Evolutionary conservation across 2,329 filamentous ascomycete genomes (phyloP).

Genomic region (Venturia effusa): DNA sequence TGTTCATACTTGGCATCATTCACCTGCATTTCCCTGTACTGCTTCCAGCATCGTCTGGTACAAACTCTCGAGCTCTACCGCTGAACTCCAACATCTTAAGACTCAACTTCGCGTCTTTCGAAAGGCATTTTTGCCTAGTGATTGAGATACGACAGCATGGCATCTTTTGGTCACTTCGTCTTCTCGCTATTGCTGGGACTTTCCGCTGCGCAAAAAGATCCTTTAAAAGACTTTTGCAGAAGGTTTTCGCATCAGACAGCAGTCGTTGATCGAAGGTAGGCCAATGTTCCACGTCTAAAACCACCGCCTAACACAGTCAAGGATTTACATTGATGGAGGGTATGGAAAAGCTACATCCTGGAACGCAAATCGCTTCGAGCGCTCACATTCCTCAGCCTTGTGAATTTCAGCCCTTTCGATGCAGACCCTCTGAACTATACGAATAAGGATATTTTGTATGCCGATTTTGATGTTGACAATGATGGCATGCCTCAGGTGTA

Average conservation of each 20-base stretch:
- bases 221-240: constrained; percentile 11
- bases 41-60: background rate
- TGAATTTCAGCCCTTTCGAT: constrained; percentile 43
- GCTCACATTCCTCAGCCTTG: constrained; percentile 17
- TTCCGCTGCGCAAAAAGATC: constrained; percentile 8
- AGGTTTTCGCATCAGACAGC: constrained; percentile 45
- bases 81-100: background rate
- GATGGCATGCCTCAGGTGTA: constrained; percentile 41
- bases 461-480: constrained; percentile 40
- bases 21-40: background rate
- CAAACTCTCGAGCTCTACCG: background rate
- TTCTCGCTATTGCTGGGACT: background rate
- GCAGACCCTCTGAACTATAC: constrained; percentile 42
- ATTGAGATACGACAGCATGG: background rate
- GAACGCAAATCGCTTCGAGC: background rate
- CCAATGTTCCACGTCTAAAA: background rate
- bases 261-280: constrained; percentile 35
- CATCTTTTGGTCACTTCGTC: background rate
- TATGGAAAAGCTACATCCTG: background rate
- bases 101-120: background rate
- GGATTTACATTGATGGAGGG: constrained; percentile 53
- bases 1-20: background rate
- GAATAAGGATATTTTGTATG: constrained; percentile 42
- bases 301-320: constrained; percentile 14
- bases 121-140: background rate